Evolutionary conservation across 306 rosid genomes (phyloP), one percentile per base, ranked within the genome.

Genomic region (Abrus pulchellus): DNA sequence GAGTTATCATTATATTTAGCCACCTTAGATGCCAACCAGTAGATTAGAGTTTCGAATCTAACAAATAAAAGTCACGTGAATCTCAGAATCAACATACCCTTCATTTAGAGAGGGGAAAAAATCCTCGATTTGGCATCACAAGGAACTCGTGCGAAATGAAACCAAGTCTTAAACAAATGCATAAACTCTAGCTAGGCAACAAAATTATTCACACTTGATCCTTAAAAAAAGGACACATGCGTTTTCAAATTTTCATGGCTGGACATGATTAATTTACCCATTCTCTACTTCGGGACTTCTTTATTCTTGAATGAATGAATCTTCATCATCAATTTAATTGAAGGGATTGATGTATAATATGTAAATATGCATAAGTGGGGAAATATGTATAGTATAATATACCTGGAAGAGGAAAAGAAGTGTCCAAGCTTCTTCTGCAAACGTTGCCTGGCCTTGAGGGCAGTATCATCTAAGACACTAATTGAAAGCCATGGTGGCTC

Each of bases 391-490:
- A 72, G 20, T 30, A 44, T 36, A 20, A 0, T 12, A 70, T 66
- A 89, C 93, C 91, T 82, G 72, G 84, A 60, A 36, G 86, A 57
- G 66, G 86, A 72, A 54, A 60, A 74, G 73, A 68, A 79, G 57
- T 76, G 66, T 54, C 77, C 81, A 68, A 90, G 93, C 83, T 80
- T 90, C 50, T 84, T 78, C 44, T 86, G 82, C 4, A 90, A 65
- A 0, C 91, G 27, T 53, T 82, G 85, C 38, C 88, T 84, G 2
- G 93, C 91, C 27, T 48, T 82, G 54, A 84, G 73, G 68, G 88
- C 81, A 49, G 80, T 81, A 76, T 87, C 87, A 68, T 87, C 90
- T 72, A 85, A 66, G 76, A 84, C 27, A 68, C 34, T 78, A 3
- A 55, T 6, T 20, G 82, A 59, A 56, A 34, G 67, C 72, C 62